Evolutionary conservation across 2,329 filamentous ascomycete genomes (phyloP).

Genomic region (Penicillium crustosum): DNA sequence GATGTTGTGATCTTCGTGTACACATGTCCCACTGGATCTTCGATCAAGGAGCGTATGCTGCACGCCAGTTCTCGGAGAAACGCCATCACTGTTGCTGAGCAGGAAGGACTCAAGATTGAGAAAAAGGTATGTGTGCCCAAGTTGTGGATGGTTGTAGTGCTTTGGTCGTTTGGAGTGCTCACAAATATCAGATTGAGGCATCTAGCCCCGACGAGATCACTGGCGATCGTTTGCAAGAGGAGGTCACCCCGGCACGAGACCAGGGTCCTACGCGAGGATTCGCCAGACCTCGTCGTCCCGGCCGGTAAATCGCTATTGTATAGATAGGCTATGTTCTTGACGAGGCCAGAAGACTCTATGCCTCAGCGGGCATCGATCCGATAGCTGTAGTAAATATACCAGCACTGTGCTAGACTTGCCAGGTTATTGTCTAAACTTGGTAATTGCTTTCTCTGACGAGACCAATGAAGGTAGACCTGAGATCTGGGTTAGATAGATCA

Average conservation of each 20-base stretch:
- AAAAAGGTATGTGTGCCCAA: conserved; percentile 50
- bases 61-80: conserved; percentile 60
- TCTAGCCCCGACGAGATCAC: conserved; percentile 60
- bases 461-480: background rate
- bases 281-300: conserved; percentile 64
- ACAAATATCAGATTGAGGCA: conserved; percentile 53
- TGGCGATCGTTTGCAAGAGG: conserved; percentile 52
- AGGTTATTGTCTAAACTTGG: background rate
- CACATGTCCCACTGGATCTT: conserved; percentile 60
- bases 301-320: conserved; percentile 39
- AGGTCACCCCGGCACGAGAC: conserved; percentile 53
- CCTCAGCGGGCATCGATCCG: background rate
- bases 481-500: background rate
- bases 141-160: background rate
- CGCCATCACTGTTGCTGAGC: conserved; percentile 55
- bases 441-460: background rate
- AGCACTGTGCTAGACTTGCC: background rate
- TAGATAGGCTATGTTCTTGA: background rate
- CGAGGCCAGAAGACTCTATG: background rate
- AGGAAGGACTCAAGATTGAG: conserved; percentile 56
- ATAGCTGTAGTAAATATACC: background rate
- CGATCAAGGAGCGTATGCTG: conserved; percentile 66
- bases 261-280: conserved; percentile 54
- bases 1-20: conserved; percentile 60
- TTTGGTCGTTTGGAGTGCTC: conserved; percentile 19